These are phyloP conservation scores for grape (Vitis vinifera) DNA, from an alignment of 164 flowering plant species.

Conservation along the genomic window ASM3070453v1 NC_081816.1:657501-658000, in stretches of 20 bases:
- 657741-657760: constrained; percentile 98
- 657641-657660: constrained; percentile 94
- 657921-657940: constrained; percentile 96
- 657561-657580: neutral
- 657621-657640: constrained; percentile 77
- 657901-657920: constrained; percentile 86
- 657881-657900: constrained; percentile 86
- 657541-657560: too few relatives aligned
- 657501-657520: too few relatives aligned
- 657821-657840: constrained; percentile 89
- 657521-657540: too few relatives aligned
- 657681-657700: constrained; percentile 91
- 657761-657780: constrained; percentile 98
- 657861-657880: constrained; percentile 97
- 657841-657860: constrained; percentile 86
- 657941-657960: constrained; percentile 66
- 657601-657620: neutral
- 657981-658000: neutral
- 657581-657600: neutral
- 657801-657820: constrained; percentile 84
- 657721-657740: constrained; percentile 99
- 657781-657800: constrained; percentile 85
- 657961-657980: neutral
- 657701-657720: constrained; percentile 93
- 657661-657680: constrained; percentile 93